Evolutionary conservation across 495 filamentous ascomycete species (phyloP), one percentile per base, ranked within the genome.

Genomic region (Aspergillus haitiensis): DNA sequence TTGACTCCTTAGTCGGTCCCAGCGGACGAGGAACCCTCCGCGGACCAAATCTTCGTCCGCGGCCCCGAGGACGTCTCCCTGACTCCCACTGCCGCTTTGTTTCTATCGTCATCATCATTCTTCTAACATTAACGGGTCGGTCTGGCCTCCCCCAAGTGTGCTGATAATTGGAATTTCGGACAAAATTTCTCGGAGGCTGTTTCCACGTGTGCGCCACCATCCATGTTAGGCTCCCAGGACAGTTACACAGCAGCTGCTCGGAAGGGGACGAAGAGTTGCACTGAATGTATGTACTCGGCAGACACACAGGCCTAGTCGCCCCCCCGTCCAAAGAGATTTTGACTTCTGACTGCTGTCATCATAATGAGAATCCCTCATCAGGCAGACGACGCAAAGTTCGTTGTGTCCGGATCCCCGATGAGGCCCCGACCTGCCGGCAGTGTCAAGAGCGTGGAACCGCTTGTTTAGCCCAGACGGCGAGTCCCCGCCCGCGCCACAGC

Each of bases 191-290:
- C 49, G 39, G 50, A 51, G 35, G 7, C 42, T 15, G 12, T n/a
- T 48, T 32, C 21, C 21, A 27, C 21, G 21, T 27, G 37, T 27
- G 18, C 52, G 40, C 45, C 34, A 59, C 53, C 52, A 15, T 51
- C 18, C 11, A 60, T 60, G 58, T 44, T 60, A 3, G 50, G 39
- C 18, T 49, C 49, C 6, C 58, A 60, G 18, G 36, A 35, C 2
- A 47, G 45, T 11, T 44, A 13, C 46, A 39, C 33, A 31, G 13
- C 55, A 11, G 45, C 42, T 10, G 39, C 52, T 18, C 63, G 75
- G 6, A 76, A 75, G 37, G 73, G 75, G 6, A 76, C 75, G 4
- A 77, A 67, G 49, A 77, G 75, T 57, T 77, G 75, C 61, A 62
- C 65, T 6, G 69, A 77, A 62, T 76, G 75, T 76, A 67, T 45